Conservation (phyloP, 2,329 filamentous ascomycete species). For the Penicillium sp. region DNA sequence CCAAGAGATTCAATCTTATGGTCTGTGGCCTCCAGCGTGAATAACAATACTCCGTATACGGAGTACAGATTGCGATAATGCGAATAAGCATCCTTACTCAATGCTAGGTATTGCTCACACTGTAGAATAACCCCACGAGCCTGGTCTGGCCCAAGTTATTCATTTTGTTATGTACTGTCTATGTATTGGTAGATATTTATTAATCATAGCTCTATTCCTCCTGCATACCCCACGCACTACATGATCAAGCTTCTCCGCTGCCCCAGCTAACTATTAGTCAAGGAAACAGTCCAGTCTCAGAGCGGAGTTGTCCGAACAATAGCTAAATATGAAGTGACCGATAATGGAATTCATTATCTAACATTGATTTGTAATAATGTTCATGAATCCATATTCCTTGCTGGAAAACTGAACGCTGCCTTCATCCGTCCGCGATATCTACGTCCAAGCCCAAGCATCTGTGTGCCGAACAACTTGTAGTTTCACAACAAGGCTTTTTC, state of each 20-base stretch:
- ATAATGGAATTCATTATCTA: too few species aligned
- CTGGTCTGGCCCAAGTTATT: not conserved
- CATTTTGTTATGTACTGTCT: not conserved
- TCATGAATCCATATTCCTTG: too few species aligned
- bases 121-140: not conserved
- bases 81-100: not conserved
- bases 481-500: too few species aligned
- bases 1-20: not conserved
- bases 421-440: too few species aligned
- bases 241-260: not conserved
- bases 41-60: too few species aligned
- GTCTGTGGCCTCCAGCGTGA: too few species aligned
- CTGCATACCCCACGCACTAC: not conserved
- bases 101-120: not conserved
- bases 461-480: too few species aligned
- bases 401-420: too few species aligned
- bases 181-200: not conserved
- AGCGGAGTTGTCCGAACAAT: not conserved
- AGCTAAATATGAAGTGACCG: not conserved
- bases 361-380: too few species aligned
- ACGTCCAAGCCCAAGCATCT: too few species aligned
- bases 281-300: conserved; percentile 7
- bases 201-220: not conserved
- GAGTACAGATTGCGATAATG: not conserved
- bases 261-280: conserved; percentile 13